Base-by-base conservation (phyloP, 1,284 basidiomycete genomes). In the Takashimella koratensis region DNA sequence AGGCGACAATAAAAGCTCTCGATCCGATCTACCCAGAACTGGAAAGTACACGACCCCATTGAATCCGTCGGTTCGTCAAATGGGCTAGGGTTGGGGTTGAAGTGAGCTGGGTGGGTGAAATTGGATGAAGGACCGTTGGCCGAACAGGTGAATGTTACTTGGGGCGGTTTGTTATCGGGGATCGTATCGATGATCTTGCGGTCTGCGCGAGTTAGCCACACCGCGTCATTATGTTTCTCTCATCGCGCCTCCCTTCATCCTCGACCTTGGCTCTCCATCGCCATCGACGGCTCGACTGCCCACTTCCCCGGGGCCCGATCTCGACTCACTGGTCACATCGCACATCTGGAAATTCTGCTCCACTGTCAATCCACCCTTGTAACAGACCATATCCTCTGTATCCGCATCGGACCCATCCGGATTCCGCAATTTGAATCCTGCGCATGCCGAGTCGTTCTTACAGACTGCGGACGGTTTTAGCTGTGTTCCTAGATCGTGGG, bases 1-100 rank as follows among this genome's bases (percentile, higher is more conserved):
- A 98, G 80, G 12, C 84, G 84, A 76, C 95, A 98, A 76, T 97
- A 98, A 77, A 98, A 98, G 0, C 90, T 94, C 71, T 98, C 94
- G 52, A 90, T 82, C 62, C 87, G 81, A 6, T 88, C 91, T 5
- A 93, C 91, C 94, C 94, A 98, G 79, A 98, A 98, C 75, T 98
- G 92, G 80, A 97, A 97, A 41, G 85, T 83, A 70, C 93, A 97
- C 1, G 83, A 82, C n/a, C 76, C 76, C 36, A 53, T 49, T 13
- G 54, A 41, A 16, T 57, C 59, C 22, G 2, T 61, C 60, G 30
- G 30, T 21, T 47, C 56, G 10, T 42, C 52, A 30, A 27, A 47
- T 19, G 24, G n/a, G 6, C 52, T 45, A n/a, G 36, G 43, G 50
- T 59, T 59, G 19, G 52, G 41, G 12, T 30, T 24, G 16, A 36